phyloP scores from a whole-genome alignment of 2,329 filamentous ascomycete genomes.

The Raffaelea ambrosiae region DNA sequence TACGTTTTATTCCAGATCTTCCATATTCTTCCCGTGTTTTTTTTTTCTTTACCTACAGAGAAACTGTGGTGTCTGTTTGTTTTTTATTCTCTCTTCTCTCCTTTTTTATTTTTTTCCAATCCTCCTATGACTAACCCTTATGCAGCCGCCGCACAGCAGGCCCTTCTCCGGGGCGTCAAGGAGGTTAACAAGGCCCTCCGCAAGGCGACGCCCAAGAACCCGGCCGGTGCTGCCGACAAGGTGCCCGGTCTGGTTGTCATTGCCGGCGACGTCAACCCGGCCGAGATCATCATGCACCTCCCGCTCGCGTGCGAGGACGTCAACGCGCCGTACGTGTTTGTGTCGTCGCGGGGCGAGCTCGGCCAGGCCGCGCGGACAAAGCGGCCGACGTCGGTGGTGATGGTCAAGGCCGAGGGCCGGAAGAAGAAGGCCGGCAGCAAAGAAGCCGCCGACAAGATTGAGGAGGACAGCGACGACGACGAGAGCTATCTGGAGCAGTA shows the following conservation, averaged over 20 bases:
- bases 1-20: conserved; percentile 22
- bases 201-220: conserved; percentile 70
- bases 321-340: conserved; percentile 93
- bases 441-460: conserved; percentile 24
- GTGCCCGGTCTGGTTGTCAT: conserved; percentile 77
- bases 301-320: conserved; percentile 98
- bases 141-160: conserved; percentile 86
- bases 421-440: conserved; percentile 45
- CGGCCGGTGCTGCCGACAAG: conserved; percentile 27
- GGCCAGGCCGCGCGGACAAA: conserved; percentile 92
- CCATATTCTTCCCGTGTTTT: conserved; percentile 4
- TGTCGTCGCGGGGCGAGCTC: conserved; percentile 84
- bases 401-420: conserved; percentile 46
- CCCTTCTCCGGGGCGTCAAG: conserved; percentile 95
- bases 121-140: neutral
- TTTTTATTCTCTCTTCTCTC: conserved; percentile 11
- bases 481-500: conserved; percentile 57
- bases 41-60: neutral
- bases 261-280: conserved; percentile 93
- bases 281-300: conserved; percentile 97
- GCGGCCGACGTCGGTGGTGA: conserved; percentile 91
- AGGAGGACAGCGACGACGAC: conserved; percentile 31
- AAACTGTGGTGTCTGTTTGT: neutral
- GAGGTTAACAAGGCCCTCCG: conserved; percentile 97
- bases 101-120: neutral